Evolutionary conservation across 176 grass and related monocot genomes (phyloP), one percentile per base, ranked within the genome.

Genomic region (Avena insularis): DNA sequence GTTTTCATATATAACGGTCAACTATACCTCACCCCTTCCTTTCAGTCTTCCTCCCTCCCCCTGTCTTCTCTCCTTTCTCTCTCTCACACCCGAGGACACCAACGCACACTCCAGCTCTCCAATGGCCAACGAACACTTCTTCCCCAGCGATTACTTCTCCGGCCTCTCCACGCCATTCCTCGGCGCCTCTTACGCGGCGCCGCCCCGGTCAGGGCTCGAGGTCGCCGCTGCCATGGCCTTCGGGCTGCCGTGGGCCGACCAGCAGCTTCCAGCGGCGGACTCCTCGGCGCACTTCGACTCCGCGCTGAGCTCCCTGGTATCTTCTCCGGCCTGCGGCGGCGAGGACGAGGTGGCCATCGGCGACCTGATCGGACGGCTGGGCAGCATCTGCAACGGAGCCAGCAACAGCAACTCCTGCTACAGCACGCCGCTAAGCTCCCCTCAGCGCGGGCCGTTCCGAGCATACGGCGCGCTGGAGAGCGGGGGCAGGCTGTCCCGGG

Each of bases 361-460:
- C 31, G 93, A 95, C 83, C 88, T 95, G 60, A 92, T 95, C 61
- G 90, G 90, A 36, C 88, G 90, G n/a, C 82, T 95, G 61, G 93
- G 86, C 50, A 84, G 87, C 93, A 95, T 95, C 88, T 95, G 90
- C 85, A 81, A 51, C 82, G 71, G 48, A 0, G 45, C 53, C 12
- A 88, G 85, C 69, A 67, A 84, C 33, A 84, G 81, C 88, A 84
- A 89, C 77, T 95, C 90, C 66, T 88, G 88, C 76, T 95, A 92
- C 78, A 92, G 86, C 88, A 95, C 85, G 55, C 93, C 88, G 5
- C 86, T 90, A 69, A 90, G 88, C 81, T 95, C 93, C 60, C 90
- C 93, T 38, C 86, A 79, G n/a, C 71, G 81, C 79, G 82, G 21
- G 13, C 29, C 16, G 14, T 74, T 80, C 56, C 31, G 76, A 12